These are phyloP conservation scores for Hypoxylon rickii DNA, from an alignment of 495 filamentous ascomycete genomes.

Conservation along the genomic window DNA sequence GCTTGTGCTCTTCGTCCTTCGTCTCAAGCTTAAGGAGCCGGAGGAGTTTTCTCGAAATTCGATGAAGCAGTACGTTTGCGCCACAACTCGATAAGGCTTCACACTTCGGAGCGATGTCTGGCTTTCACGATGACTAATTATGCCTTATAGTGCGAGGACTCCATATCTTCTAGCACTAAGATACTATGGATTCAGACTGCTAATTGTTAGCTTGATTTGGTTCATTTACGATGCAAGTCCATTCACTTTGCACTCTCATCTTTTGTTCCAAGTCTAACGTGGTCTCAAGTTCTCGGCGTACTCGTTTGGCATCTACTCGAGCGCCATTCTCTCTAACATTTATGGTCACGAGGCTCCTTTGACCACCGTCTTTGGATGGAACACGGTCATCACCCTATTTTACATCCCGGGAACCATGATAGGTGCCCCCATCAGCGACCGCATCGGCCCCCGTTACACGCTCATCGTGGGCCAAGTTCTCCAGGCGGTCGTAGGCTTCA, in stretches of 20 bases:
- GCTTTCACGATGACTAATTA: conserved; percentile 9
- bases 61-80: conserved; percentile 46
- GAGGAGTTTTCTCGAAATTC: conserved; percentile 72
- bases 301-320: conserved; percentile 78
- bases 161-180: conserved; percentile 59
- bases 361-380: conserved; percentile 82
- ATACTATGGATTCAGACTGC: conserved; percentile 66
- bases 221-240: conserved; percentile 77
- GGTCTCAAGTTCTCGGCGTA: conserved; percentile 67
- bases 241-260: background rate
- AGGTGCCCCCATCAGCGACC: conserved; percentile 76
- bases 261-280: conserved; percentile 9
- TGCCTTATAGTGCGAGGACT: conserved; percentile 46
- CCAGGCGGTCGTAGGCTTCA: conserved; percentile 81
- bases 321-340: conserved; percentile 70
- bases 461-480: conserved; percentile 67
- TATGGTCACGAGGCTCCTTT: conserved; percentile 59
- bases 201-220: conserved; percentile 81
- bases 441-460: conserved; percentile 73
- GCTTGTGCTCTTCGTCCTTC: conserved; percentile 71
- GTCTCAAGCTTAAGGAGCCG: conserved; percentile 77
- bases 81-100: background rate
- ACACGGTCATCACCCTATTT: conserved; percentile 80
- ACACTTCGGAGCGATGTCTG: background rate
- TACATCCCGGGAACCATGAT: conserved; percentile 81